Evolutionary conservation across 768 basidiomycete species (phyloP).

Genomic region (Trametopsis cervina): DNA sequence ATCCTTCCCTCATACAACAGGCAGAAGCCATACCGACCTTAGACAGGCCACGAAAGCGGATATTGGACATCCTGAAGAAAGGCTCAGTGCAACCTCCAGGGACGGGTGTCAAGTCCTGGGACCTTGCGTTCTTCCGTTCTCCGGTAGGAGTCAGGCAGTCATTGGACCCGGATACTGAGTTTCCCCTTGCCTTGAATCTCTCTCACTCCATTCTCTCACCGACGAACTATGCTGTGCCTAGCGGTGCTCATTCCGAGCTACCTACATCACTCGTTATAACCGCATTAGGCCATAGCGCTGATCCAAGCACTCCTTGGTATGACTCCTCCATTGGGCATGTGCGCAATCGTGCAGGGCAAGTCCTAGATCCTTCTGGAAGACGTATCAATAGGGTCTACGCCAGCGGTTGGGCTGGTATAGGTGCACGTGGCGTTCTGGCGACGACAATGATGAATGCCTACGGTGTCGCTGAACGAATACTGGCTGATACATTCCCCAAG

Average conservation of each 20-base stretch:
- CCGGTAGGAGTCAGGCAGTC: constrained; percentile 40
- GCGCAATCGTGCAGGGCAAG: constrained; percentile 38
- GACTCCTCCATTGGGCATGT: constrained; percentile 51
- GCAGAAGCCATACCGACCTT: constrained; percentile 19
- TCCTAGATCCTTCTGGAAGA: constrained; percentile 32
- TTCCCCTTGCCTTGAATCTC: constrained; percentile 38
- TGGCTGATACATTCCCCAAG: constrained; percentile 44
- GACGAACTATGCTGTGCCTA: constrained; percentile 43
- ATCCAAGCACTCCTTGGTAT: constrained; percentile 52
- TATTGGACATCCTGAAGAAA: constrained; percentile 57
- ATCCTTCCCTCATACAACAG: constrained; percentile 21
- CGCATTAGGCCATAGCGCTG: constrained; percentile 79
- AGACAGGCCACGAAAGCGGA: constrained; percentile 60
- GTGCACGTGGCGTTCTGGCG: constrained; percentile 88
- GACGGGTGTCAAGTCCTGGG: constrained; percentile 61
- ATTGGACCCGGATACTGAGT: neutral
- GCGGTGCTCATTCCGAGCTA: constrained; percentile 43
- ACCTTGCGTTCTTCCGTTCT: constrained; percentile 74
- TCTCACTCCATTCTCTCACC: constrained; percentile 56
- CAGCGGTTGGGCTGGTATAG: constrained; percentile 89
- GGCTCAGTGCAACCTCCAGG: constrained; percentile 41
- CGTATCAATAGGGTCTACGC: constrained; percentile 68
- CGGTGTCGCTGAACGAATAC: constrained; percentile 62
- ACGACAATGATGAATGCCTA: constrained; percentile 93
- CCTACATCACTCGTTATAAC: constrained; percentile 78